phyloP scores from a whole-genome alignment of 225 moss, liverwort and hornwort genomes.

The Climacium dendroides region DNA sequence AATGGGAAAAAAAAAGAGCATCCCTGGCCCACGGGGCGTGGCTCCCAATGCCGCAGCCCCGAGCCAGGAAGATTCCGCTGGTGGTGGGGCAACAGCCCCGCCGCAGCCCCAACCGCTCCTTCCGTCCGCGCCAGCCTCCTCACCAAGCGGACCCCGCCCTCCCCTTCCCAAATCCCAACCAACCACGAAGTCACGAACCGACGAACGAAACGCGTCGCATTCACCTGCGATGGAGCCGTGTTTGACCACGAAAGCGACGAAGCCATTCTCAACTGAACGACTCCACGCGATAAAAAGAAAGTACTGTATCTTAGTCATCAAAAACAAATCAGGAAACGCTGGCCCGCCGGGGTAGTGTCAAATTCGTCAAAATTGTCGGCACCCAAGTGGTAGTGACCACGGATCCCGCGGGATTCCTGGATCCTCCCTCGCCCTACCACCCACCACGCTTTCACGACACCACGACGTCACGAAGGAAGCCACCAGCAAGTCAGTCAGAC shows the following conservation, averaged over 20 bases:
- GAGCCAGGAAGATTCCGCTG: not conserved
- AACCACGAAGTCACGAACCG: too few relatives aligned
- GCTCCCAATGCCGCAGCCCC: too few relatives aligned
- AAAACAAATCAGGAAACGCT: not conserved
- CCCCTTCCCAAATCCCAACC: not conserved
- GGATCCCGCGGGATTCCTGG: not conserved
- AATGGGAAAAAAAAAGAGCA: too few relatives aligned
- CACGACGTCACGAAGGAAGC: not conserved
- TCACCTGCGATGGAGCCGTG: not conserved
- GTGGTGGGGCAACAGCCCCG: not conserved
- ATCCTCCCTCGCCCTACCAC: not conserved
- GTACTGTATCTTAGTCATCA: not conserved
- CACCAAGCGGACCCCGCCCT: not conserved
- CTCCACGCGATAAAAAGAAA: not conserved
- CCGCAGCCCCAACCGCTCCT: not conserved
- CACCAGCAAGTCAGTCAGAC: not conserved
- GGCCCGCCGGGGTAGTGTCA: too few relatives aligned
- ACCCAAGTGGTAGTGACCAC: not conserved
- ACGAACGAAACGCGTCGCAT: not conserved
- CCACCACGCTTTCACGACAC: not conserved
- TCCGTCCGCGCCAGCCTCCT: not conserved
- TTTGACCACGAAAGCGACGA: not conserved
- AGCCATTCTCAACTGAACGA: not conserved
- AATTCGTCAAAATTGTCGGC: not conserved
- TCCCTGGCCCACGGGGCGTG: too few relatives aligned